Evolutionary conservation across 2,329 filamentous ascomycete species (phyloP), one percentile per base, ranked within the genome.

Genomic region (Decorospora gaudefroyi): DNA sequence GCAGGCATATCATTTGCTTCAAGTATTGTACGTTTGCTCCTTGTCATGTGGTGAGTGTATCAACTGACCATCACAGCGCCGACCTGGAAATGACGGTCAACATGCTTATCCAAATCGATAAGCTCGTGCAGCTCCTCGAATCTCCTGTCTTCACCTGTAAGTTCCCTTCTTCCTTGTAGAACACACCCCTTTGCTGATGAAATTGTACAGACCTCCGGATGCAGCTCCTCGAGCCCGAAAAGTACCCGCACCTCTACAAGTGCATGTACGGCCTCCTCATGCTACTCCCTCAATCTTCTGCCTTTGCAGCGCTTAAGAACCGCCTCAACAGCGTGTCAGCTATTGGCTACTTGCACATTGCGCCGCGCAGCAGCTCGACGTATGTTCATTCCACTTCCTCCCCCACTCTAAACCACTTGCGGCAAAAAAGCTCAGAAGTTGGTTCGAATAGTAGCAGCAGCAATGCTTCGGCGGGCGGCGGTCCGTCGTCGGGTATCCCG

Each of bases 81-180:
- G 93, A 99, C 62, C 78, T 99, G 34, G 93, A 99, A 69, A 97
- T 99, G 90, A 97, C 92, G 0, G 93, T 99, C 59, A 96, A 96
- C 61, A 95, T 96, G 72, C 81, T 99, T 42, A 99, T 99, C 29
- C 95, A 99, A 69, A 96, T 99, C 58, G 93, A 99, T 72, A 99
- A 99, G 70, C 80, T 99, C 11, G 93, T 99, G 9, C 93, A 99
- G 69, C 79, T 99, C 11, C 84, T 99, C 26, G 93, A 99, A 69
- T 97, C 91, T 0, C 93, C 93, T 0, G 93, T 99, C 1, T 99
- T 99, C 65, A 99, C 93, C 32, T 99, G 90, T 95, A 72, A 73
- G 84, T 70, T 10, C 13, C 7, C 16, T 13, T 17, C 6, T 3
- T 22, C 3, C 8, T 12, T 16, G 8, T 17, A 15, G 4, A 9